Base-by-base conservation (phyloP, 106 monocot species). In the Acorus calamus region DNA sequence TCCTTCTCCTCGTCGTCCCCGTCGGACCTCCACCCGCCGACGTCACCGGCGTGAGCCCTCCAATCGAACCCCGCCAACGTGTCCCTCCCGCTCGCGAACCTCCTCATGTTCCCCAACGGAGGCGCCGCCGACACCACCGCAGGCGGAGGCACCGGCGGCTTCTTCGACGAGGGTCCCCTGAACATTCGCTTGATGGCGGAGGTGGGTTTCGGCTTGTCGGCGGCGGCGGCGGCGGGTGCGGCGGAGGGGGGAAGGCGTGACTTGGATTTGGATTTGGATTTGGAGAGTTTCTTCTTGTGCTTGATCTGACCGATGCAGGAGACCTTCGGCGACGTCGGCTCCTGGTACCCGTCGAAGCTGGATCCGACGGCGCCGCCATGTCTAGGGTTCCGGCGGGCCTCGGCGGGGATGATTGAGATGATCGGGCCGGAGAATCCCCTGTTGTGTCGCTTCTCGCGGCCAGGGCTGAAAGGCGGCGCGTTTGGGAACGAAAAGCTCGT, bases 271-370 rank as follows among this genome's bases (percentile, higher is more conserved):
- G 28, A 28, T n/a, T n/a, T 50, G 49, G 55, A 9, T 50, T 11
- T 52, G 3, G 4, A 4, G 46, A 28, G 8, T 43, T 53, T 67
- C 52, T 83, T 88, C 82, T 80, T 83, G 56, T 59, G 76, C 72
- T 89, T 89, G 60, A 93, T 73, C 62, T 83, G 83, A 3, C 93
- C 93, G 11, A 89, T 93, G 75, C 93, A 93, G 3, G 93, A 86
- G 11, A 93, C 85, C 57, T 69, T 93, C 2, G 93, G 93, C 3
- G 93, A 93, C 4, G 93, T 76, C 3, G 93, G 93, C 53, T 87
- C 87, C 48, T 72, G 67, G 0, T 66, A 8, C 64, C 56, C 53
- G 3, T 68, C 68, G 9, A 50, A 56, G 44, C 13, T 49, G 49
- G 44, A 45, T 3, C 28, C 53, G 2, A 10, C 42, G 48, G 56